Base-by-base conservation (phyloP, 345 rosid genomes). In the Passiflora organensis region DNA sequence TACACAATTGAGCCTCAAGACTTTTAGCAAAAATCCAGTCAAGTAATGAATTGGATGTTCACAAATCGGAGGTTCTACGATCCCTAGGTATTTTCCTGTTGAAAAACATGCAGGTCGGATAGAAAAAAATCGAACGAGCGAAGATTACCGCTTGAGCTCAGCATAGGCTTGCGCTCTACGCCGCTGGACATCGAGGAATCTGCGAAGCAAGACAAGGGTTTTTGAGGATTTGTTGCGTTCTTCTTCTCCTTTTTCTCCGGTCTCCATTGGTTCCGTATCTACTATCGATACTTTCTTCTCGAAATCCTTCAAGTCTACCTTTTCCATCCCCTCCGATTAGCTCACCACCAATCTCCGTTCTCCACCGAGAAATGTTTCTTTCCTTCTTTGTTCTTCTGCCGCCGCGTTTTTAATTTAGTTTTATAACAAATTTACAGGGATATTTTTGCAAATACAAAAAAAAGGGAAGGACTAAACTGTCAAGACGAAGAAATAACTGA, bases 111-210 rank as follows among this genome's bases (percentile, higher is more conserved):
- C n/a, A 39, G 12, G n/a, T 4, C 14, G 12, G 43, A 37, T 21
- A 13, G 18, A 10, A 32, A 11, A 41, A 17, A 28, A 24, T 9
- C 13, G 6, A 6, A 17, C 0, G 42, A 17, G 1, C 13, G 23
- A 16, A 1, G 43, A 17, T 46, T 66, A 88, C 95, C 77, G 64
- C 74, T 81, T 91, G 68, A 88, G 95, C 46, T 63, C 79, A 56
- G 88, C 76, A 66, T 91, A 91, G 58, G 96, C 95, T 67, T 67
- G 83, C 42, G 98, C 96, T 68, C 98, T 77, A 24, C 96, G 86
- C 72, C 79, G 79, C 80, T 91, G 98, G 56, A 86, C 64, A 19
- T 67, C 73, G 19, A 88, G 82, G 70, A 91, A 67, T 43, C 70
- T 59, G 58, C 85, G 86, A 44, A 88, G 98, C 65, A 81, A 62